phyloP scores from a whole-genome alignment of 108 stramenopile genomes.

The Mediolabrus comicus region DNA sequence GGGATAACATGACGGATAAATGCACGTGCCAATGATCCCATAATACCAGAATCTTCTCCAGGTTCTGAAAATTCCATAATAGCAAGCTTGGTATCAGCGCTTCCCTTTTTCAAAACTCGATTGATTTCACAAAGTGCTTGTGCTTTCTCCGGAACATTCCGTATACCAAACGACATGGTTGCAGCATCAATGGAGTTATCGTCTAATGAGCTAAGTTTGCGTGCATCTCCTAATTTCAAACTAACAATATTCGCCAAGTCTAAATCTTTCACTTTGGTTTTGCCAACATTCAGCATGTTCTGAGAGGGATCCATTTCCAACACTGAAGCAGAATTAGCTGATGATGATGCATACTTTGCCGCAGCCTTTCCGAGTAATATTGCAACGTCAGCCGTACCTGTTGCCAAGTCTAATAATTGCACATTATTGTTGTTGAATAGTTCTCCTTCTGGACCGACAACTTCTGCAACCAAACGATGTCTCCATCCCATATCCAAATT shows the following conservation, averaged over 20 bases:
- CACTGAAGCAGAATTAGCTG: constrained; percentile 15
- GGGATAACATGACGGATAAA: constrained; percentile 83
- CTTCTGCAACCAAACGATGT: constrained; percentile 57
- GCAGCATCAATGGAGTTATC: constrained; percentile 75
- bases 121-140: constrained; percentile 80
- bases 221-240: constrained; percentile 72
- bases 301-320: constrained; percentile 86
- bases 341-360: constrained; percentile 12
- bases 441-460: constrained; percentile 32
- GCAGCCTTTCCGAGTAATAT: constrained; percentile 67
- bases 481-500: constrained; percentile 89
- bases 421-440: constrained; percentile 6
- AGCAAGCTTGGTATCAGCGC: constrained; percentile 26
- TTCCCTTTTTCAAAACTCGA: constrained; percentile 55
- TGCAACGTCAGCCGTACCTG: constrained; percentile 94
- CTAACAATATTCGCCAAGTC: constrained; percentile 45
- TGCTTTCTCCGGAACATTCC: constrained; percentile 77
- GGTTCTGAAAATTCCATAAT: constrained; percentile 90
- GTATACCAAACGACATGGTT: constrained; percentile 95
- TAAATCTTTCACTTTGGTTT: constrained; percentile 52
- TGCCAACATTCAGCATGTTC: constrained; percentile 84
- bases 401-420: constrained; percentile 75
- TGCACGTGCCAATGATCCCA: constrained; percentile 58
- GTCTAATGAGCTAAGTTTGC: constrained; percentile 41
- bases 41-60: constrained; percentile 38